Conservation (phyloP, 768 basidiomycete genomes). For the Flagelloscypha sp. region DNA sequence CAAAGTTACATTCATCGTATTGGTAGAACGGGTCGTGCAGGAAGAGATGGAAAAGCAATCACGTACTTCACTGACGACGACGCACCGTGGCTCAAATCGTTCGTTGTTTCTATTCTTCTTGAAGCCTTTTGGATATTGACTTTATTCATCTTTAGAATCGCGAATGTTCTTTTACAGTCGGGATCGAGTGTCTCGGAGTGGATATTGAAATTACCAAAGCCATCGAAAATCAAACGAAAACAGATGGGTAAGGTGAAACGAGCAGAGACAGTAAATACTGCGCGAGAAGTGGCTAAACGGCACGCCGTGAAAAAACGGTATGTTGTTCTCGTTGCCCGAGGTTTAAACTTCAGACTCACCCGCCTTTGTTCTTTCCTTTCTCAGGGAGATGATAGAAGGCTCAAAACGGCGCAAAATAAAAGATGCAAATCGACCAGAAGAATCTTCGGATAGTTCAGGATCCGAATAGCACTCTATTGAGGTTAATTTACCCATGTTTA, state of each 20-base stretch:
- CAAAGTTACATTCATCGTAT: constrained; percentile 97
- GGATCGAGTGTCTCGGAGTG: constrained; percentile 89
- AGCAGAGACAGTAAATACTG: constrained; percentile 64
- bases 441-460: constrained; percentile 1
- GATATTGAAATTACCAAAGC: constrained; percentile 92
- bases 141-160: constrained; percentile 50
- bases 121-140: constrained; percentile 3
- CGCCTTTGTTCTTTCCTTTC: no score
- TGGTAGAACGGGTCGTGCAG: constrained; percentile 94
- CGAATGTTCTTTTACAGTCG: constrained; percentile 90
- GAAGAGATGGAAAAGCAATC: constrained; percentile 83
- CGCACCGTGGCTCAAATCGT: constrained; percentile 86
- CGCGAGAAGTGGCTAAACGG: constrained; percentile 56
- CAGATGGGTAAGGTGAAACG: constrained; percentile 82
- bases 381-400: constrained; percentile 71
- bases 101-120: constrained; percentile 5
- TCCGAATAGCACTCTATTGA: constrained; percentile 2
- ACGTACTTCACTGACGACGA: constrained; percentile 97
- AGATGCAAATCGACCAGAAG: constrained; percentile 12
- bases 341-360: no score
- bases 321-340: constrained; percentile 13
- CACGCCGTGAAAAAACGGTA: constrained; percentile 72
- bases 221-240: constrained; percentile 79
- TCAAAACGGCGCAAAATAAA: constrained; percentile 60
- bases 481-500: no score